Conservation (phyloP, 495 filamentous ascomycete genomes). For the Aspergillus kassunensis region DNA sequence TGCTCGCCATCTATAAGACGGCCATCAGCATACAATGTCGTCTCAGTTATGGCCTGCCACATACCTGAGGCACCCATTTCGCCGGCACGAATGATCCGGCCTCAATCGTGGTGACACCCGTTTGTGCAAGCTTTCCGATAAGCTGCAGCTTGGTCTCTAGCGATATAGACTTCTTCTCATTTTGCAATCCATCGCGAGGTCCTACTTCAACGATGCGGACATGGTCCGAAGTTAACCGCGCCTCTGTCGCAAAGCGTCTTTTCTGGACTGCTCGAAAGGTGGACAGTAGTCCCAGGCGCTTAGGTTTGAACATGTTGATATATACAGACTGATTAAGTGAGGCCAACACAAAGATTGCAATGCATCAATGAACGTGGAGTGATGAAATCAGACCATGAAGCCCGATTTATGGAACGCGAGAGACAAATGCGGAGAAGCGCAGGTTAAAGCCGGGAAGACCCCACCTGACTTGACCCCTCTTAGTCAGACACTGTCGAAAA, state of each 20-base stretch:
- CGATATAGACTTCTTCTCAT: slow-evolving; percentile 81
- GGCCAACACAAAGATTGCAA: not conserved
- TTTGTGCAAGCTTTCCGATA: slow-evolving; percentile 73
- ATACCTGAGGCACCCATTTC: slow-evolving; percentile 97
- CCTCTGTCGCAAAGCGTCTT: slow-evolving; percentile 41
- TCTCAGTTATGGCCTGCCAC: slow-evolving; percentile 9
- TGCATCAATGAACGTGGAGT: not conserved
- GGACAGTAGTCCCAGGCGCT: slow-evolving; percentile 29
- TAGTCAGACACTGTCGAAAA: slow-evolving; percentile 14
- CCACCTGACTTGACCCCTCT: slow-evolving; percentile 17
- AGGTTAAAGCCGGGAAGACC: slow-evolving; percentile 8
- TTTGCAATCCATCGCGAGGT: slow-evolving; percentile 91
- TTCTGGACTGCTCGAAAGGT: slow-evolving; percentile 25
- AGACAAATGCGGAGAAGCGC: slow-evolving; percentile 23
- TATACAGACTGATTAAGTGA: not conserved
- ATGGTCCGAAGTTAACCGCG: slow-evolving; percentile 49
- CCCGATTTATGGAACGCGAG: not conserved
- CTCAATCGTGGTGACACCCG: slow-evolving; percentile 83
- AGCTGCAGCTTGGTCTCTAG: slow-evolving; percentile 82
- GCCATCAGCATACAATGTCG: slow-evolving; percentile 1
- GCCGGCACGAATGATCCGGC: slow-evolving; percentile 92
- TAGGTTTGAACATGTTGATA: slow-evolving; percentile 23
- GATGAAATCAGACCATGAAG: slow-evolving; percentile 10
- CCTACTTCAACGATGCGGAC: slow-evolving; percentile 85
- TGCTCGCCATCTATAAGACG: slow-evolving; percentile 77